Evolutionary conservation across 148 eudicot genomes (phyloP).

Genomic region (Pouteria glomerata): DNA sequence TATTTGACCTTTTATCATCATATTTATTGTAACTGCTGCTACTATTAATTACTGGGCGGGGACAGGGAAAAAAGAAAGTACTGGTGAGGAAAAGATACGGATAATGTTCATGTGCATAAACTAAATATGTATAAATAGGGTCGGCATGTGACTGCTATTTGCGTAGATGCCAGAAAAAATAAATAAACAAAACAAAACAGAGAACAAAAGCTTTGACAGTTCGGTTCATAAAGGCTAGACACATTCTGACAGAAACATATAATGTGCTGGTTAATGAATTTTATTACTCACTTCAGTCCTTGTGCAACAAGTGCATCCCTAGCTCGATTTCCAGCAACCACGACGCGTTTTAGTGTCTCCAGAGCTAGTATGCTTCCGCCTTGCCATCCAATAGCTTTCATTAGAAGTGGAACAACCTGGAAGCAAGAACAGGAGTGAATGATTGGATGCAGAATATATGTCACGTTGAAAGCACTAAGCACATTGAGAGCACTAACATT

Average conservation of each 20-base stretch:
- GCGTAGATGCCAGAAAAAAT: neutral
- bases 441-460: neutral
- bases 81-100: neutral
- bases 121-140: too few relatives aligned
- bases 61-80: neutral
- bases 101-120: neutral
- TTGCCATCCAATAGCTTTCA: slow-evolving; percentile 99
- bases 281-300: slow-evolving; percentile 80
- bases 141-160: neutral
- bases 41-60: neutral
- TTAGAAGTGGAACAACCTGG: slow-evolving; percentile 98
- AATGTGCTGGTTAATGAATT: neutral
- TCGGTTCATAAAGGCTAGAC: neutral
- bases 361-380: slow-evolving; percentile 97
- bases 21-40: neutral
- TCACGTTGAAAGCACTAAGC: neutral
- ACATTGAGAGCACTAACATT: neutral
- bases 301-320: slow-evolving; percentile 98
- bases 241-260: neutral
- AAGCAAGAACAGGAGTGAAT: slow-evolving; percentile 7
- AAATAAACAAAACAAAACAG: too few relatives aligned
- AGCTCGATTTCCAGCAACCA: slow-evolving; percentile 97
- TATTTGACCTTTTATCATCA: neutral
- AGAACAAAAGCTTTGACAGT: neutral
- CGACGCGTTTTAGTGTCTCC: slow-evolving; percentile 96